Base-by-base conservation (phyloP, 768 basidiomycete species). In the Hydnomerulius pinastri region DNA sequence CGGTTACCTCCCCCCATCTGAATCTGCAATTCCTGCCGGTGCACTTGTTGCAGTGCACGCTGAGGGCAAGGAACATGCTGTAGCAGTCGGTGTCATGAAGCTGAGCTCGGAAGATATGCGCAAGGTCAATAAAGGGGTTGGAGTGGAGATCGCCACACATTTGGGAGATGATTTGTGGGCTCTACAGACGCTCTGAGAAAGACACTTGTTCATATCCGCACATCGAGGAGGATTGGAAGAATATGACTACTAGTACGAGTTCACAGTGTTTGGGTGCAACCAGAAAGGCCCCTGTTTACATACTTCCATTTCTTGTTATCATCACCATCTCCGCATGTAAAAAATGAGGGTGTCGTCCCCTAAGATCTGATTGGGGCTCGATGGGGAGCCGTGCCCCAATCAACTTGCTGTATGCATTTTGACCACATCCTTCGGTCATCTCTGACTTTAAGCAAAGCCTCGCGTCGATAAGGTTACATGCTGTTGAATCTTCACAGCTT, bases 41-140 rank as follows among this genome's bases (percentile, higher is more conserved):
- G 73, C 81, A 1, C 77, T 89, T 6, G 94, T 99, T n/a, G 92
- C 90, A 3, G 85, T 99, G 43, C 79, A 87, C 58, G 92, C 95
- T n/a, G 94, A 98, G 70, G 96, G 96, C 9, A 98, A 98, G 71
- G 90, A 93, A 58, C 84, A 92, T 58, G 87, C 94, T 1, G 85
- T 90, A 28, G 96, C 86, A 0, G 79, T 98, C 46, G 96, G 96
- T 8, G 69, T 92, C 47, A 85, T 86, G 48, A 88, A 88, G 66
- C 71, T 95, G 53, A 73, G 80, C 38, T 92, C 91, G 35, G 93
- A 95, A 65, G 93, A 98, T 38, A 97, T 99, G 68, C 83, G 85
- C 70, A 79, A 74, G 63, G 74, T 94, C 40, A 98, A 96, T 65
- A 98, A 97, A 70, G 92, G 84, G 33, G 78, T 94, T 30, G 96